A percentile compares a stretch with the other conserved stretches of the same genome.
Conservation (phyloP, 202 grass and related monocot genomes). For the Schoenoplectus tabernaemontani region DNA sequence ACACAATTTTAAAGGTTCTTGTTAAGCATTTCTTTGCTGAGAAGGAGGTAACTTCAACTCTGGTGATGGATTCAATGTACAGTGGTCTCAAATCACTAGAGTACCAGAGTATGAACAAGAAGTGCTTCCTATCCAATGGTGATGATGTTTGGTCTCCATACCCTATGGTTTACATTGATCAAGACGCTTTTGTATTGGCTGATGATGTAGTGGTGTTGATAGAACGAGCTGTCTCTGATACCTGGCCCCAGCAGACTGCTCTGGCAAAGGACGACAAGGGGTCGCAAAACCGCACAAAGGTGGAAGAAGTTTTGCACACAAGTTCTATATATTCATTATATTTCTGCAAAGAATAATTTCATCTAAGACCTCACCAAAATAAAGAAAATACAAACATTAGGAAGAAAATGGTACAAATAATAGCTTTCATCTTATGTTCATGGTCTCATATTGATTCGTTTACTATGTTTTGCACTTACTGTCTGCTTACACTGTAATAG, state of each 20-base stretch:
- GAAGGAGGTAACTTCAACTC: constrained; percentile 86
- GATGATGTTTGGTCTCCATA: constrained; percentile 28
- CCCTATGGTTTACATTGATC: constrained; percentile 65
- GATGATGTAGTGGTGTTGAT: constrained; percentile 79
- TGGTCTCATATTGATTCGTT: not conserved
- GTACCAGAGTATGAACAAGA: constrained; percentile 63
- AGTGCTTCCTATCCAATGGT: constrained; percentile 34
- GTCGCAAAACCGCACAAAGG: constrained; percentile 69
- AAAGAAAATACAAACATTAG: not conserved
- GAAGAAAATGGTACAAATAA: not conserved
- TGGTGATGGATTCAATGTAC: constrained; percentile 77
- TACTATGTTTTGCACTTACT: not conserved
- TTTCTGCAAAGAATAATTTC: not conserved
- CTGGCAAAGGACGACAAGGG: constrained; percentile 63
- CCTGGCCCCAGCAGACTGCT: constrained; percentile 50
- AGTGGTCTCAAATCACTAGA: constrained; percentile 64
- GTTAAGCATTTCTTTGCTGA: constrained; percentile 82
- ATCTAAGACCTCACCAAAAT: not conserved
- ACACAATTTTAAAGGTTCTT: constrained; percentile 65
- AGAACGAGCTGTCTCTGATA: constrained; percentile 66
- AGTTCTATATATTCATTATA: not conserved
- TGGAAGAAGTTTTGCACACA: constrained; percentile 2
- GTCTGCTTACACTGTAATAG: not conserved
- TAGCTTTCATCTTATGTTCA: not conserved
- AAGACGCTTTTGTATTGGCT: constrained; percentile 62